Conservation (phyloP, 2,329 filamentous ascomycete genomes). For the Fusarium sp. region DNA sequence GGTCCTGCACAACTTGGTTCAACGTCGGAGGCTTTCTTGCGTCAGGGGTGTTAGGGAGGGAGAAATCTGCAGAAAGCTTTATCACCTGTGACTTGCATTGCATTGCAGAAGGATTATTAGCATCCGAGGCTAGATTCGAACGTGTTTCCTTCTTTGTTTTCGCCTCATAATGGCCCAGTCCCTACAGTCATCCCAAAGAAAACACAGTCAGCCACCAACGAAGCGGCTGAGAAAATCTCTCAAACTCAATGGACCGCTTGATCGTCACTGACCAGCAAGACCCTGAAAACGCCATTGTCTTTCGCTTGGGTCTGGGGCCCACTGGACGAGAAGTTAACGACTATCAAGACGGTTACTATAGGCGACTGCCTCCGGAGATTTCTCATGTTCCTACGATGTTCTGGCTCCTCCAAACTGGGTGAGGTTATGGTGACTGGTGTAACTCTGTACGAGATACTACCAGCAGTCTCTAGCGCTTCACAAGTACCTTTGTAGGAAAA, state of each 20-base stretch:
- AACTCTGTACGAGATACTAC: background rate
- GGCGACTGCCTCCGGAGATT: background rate
- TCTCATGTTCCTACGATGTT: background rate
- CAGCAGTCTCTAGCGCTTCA: background rate
- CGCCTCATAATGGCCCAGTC: background rate
- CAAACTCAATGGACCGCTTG: slow-evolving; percentile 21
- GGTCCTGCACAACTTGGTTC: background rate
- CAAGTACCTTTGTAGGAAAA: background rate
- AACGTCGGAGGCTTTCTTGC: background rate
- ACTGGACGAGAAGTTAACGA: background rate
- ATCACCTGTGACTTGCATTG: slow-evolving; percentile 2
- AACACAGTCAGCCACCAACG: background rate
- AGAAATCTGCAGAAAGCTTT: slow-evolving; percentile 15
- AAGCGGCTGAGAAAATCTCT: slow-evolving; percentile 23
- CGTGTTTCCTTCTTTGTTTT: background rate
- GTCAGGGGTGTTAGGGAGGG: background rate
- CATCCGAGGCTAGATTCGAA: background rate
- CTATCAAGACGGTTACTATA: background rate
- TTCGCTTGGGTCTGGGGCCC: slow-evolving; percentile 1
- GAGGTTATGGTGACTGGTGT: background rate
- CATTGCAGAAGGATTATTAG: background rate
- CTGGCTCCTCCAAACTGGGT: background rate
- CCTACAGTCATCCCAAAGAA: background rate
- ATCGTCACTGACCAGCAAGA: slow-evolving; percentile 6
- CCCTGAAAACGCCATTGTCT: slow-evolving; percentile 21